Evolutionary conservation across 129 eudicot species (phyloP).

Genomic region (Glebionis coronaria): DNA sequence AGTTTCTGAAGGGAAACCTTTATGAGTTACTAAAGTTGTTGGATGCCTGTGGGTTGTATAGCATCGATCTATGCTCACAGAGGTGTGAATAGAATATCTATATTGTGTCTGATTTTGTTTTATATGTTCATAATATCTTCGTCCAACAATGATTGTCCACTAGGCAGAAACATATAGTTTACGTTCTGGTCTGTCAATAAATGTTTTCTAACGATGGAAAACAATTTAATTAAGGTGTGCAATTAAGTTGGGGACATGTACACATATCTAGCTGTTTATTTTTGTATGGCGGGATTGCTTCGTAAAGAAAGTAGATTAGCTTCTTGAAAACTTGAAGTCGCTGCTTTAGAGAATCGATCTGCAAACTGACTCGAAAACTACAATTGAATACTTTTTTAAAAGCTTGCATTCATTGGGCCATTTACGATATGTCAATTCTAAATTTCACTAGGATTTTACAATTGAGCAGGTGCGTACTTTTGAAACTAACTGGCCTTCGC

Average conservation of each 20-base stretch:
- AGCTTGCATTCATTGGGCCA: conserved; percentile 60
- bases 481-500: not conserved
- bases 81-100: too few species aligned
- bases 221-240: too few species aligned
- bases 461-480: conserved; percentile 67
- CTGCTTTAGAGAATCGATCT: conserved; percentile 23
- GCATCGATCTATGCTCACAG: conserved; percentile 34
- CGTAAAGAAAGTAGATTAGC: conserved; percentile 32
- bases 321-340: conserved; percentile 27
- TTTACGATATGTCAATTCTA: conserved; percentile 55
- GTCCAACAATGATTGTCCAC: too few species aligned
- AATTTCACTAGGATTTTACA: conserved; percentile 73
- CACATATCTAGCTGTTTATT: not conserved
- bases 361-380: conserved; percentile 62
- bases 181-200: too few species aligned
- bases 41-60: conserved; percentile 58
- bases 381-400: conserved; percentile 77
- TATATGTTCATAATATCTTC: too few species aligned
- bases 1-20: too few species aligned
- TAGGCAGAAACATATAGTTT: too few species aligned
- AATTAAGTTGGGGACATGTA: too few species aligned
- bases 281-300: conserved; percentile 7
- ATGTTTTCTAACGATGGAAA: too few species aligned
- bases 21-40: conserved; percentile 61
- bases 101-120: too few species aligned